phyloP scores from a whole-genome alignment of 176 grass and related monocot genomes.

The Secale cereale region DNA sequence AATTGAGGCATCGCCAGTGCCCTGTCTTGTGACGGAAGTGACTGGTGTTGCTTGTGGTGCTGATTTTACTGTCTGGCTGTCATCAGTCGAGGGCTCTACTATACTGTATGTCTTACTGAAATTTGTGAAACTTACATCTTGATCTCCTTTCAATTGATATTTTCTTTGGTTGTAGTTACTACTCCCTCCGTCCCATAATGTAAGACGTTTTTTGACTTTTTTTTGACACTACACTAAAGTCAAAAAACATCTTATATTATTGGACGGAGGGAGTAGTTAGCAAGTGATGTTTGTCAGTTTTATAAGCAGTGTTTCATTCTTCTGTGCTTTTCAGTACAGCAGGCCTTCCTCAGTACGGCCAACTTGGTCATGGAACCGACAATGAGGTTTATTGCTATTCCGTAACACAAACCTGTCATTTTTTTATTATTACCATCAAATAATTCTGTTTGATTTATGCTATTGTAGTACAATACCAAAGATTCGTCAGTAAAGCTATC shows the following conservation, averaged over 20 bases:
- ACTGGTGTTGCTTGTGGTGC: constrained; percentile 70
- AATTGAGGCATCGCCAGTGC: constrained; percentile 68
- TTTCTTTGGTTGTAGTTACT: constrained; percentile 22
- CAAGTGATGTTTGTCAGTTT: constrained; percentile 24
- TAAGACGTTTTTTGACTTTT: no score
- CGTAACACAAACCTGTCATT: background rate
- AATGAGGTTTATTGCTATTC: constrained; percentile 64
- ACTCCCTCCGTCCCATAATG: no score
- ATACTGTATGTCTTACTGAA: constrained; percentile 71
- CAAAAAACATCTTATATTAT: no score
- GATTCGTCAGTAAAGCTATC: constrained; percentile 81
- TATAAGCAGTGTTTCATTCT: constrained; percentile 47
- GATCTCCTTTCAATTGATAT: constrained; percentile 24
- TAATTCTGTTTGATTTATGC: constrained; percentile 21
- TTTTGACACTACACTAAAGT: no score
- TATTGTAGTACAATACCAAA: constrained; percentile 91
- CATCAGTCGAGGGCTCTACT: constrained; percentile 85
- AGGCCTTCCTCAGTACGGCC: constrained; percentile 93
- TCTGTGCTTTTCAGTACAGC: constrained; percentile 61
- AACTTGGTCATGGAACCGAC: constrained; percentile 97
- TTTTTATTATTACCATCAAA: background rate
- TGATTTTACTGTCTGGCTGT: constrained; percentile 96
- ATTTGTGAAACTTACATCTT: constrained; percentile 8
- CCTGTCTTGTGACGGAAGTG: constrained; percentile 71
- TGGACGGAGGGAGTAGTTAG: no score